A percentile compares a stretch with the other conserved stretches of the same genome.
phyloP scores from a whole-genome alignment of 2,329 filamentous ascomycete species.

The Tolypocladium album region DNA sequence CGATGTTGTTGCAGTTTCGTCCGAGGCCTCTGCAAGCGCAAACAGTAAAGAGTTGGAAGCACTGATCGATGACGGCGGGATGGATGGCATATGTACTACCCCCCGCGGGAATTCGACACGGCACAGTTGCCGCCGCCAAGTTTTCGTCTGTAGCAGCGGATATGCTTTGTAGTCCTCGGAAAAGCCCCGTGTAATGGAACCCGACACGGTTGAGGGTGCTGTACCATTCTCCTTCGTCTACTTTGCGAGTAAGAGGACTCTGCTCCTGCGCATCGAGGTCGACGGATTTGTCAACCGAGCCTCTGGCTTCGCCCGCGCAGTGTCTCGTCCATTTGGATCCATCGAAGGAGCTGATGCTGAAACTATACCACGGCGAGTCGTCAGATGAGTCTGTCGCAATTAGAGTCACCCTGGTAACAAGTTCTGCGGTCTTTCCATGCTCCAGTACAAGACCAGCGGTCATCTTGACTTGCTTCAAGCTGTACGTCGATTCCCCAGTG shows the following conservation, averaged over 20 bases:
- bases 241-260: not conserved
- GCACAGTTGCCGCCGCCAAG: not conserved
- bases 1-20: conserved; percentile 8
- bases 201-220: not conserved
- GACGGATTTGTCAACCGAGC: conserved; percentile 1
- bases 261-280: not conserved
- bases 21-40: conserved; percentile 10
- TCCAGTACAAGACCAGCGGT: conserved; percentile 16
- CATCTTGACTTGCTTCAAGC: conserved; percentile 11
- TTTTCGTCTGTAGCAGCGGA: not conserved
- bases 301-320: conserved; percentile 11
- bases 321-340: conserved; percentile 16
- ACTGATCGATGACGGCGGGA: conserved; percentile 23
- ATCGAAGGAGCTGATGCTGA: conserved; percentile 16
- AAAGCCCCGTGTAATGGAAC: conserved; percentile 2
- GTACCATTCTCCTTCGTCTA: conserved; percentile 1
- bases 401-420: conserved; percentile 16
- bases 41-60: conserved; percentile 18
- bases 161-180: conserved; percentile 1
- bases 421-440: conserved; percentile 14
- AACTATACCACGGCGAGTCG: conserved; percentile 15
- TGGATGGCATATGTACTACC: conserved; percentile 19
- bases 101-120: not conserved
- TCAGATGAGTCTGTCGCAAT: conserved; percentile 7
- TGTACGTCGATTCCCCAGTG: not conserved